phyloP scores from a whole-genome alignment of 2,329 filamentous ascomycete genomes.

The Paracoccidioides lutzii region DNA sequence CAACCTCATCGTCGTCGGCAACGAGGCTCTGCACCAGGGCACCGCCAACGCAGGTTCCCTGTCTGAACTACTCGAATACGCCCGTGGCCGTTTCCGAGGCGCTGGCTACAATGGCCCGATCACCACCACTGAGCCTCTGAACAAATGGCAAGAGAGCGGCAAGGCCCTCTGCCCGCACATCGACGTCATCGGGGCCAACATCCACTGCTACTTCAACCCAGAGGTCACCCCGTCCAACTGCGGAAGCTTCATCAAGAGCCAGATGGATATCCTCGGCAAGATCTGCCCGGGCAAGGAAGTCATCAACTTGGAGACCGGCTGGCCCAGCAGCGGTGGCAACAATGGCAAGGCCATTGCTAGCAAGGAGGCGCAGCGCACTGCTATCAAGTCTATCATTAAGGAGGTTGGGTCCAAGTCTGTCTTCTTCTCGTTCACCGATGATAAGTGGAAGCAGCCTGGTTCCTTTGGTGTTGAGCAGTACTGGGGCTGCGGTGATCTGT shows the following conservation, averaged over 20 bases:
- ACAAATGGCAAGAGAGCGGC: slow-evolving; percentile 56
- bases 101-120: slow-evolving; percentile 60
- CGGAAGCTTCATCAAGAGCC: slow-evolving; percentile 60
- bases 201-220: slow-evolving; percentile 89
- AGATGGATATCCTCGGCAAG: slow-evolving; percentile 57
- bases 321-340: slow-evolving; percentile 57
- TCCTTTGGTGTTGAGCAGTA: slow-evolving; percentile 61
- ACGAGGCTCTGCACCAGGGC: slow-evolving; percentile 74
- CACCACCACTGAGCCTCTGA: slow-evolving; percentile 79
- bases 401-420: slow-evolving; percentile 55
- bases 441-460: slow-evolving; percentile 67
- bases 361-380: slow-evolving; percentile 50
- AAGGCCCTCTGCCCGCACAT: slow-evolving; percentile 55
- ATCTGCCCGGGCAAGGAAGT: slow-evolving; percentile 61
- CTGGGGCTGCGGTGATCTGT: slow-evolving; percentile 56
- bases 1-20: slow-evolving; percentile 72
- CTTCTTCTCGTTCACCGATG: slow-evolving; percentile 71
- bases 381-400: slow-evolving; percentile 58
- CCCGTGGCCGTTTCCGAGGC: slow-evolving; percentile 48
- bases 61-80: slow-evolving; percentile 53
- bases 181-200: slow-evolving; percentile 72
- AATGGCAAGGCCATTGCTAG: slow-evolving; percentile 65
- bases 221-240: slow-evolving; percentile 50
- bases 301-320: slow-evolving; percentile 82
- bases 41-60: slow-evolving; percentile 54